Evolutionary conservation across 345 rosid species (phyloP).

Genomic region (Passiflora organensis): DNA sequence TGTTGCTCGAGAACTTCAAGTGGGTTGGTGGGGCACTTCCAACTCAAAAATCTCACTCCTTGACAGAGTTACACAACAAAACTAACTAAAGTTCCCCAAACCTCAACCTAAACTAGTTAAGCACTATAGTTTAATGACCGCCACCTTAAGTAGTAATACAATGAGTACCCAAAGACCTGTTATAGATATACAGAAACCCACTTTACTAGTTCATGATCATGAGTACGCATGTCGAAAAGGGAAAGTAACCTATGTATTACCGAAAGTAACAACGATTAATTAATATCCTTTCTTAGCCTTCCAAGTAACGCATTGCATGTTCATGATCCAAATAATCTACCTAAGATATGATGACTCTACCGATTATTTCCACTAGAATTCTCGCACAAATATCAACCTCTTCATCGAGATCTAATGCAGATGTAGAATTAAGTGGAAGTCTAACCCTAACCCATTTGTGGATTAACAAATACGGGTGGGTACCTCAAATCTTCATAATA

Average conservation of each 20-base stretch:
- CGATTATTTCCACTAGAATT: not conserved
- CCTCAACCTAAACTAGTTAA: too few relatives aligned
- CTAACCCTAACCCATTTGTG: too few relatives aligned
- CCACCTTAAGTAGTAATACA: too few relatives aligned
- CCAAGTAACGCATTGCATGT: constrained; percentile 8
- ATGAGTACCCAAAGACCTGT: too few relatives aligned
- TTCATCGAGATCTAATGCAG: too few relatives aligned
- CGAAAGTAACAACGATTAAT: constrained; percentile 17
- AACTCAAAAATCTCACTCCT: constrained; percentile 15
- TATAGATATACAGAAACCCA: too few relatives aligned
- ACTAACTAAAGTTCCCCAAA: too few relatives aligned
- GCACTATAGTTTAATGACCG: not conserved
- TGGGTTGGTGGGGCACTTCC: constrained; percentile 31
- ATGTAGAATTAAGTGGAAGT: too few relatives aligned
- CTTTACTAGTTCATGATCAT: constrained; percentile 18
- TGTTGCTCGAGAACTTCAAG: constrained; percentile 23
- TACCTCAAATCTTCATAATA: too few relatives aligned
- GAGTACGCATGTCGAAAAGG: constrained; percentile 24
- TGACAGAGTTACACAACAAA: too few relatives aligned
- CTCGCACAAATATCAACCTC: too few relatives aligned
- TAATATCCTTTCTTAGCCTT: constrained; percentile 4
- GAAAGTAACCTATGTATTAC: constrained; percentile 11
- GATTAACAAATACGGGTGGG: too few relatives aligned
- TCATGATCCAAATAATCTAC: not conserved
- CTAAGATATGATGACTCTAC: not conserved